Base-by-base conservation (phyloP, 257 asterid species). In the Ligustrum vulgare region DNA sequence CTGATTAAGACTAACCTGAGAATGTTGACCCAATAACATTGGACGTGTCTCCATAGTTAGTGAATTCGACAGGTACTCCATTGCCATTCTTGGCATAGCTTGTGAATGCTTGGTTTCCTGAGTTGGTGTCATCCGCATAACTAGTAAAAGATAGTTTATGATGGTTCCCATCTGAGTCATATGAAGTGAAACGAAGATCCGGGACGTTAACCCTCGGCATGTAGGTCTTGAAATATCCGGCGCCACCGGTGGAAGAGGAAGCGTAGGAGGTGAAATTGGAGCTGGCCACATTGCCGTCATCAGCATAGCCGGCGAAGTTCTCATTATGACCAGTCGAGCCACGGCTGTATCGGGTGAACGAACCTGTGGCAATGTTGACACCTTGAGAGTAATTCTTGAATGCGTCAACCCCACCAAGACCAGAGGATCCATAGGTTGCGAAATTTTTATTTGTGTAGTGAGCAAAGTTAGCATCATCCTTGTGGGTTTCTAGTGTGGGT, bases 361-460 rank as follows among this genome's bases (percentile, higher is more conserved):
- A 75, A 11, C 86, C 89, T 13, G 83, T 51, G 73, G 96, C 95
- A 67, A 89, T 89, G 80, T 91, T 91, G 71, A 73, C 56, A 0
- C 93, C 93, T 20, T 82, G 85, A 62, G 96, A 88, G 71, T 93
- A 93, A 82, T 84, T 88, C 80, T 86, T 93, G 93, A 93, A 93
- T 67, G 1, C 72, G 15, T 93, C 97, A 3, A 47, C 79, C 22
- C 89, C 96, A 23, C 92, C 92, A 7, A 84, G 84, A 6, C 85
- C 81, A 8, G 80, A 84, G 20, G 72, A 73, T 20, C 97, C 98
- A 72, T 93, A 93, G 78, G 76, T 83, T 2, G 82, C 45, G 47
- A 93, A 91, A 34, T 75, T 68, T 67, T 91, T 91, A 81, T 93
- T 91, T 1, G 60, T 80, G 84, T 93, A 93, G 10, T 28, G 34